Evolutionary conservation across 306 rosid genomes (phyloP).

Genomic region (Trifolium pratense): DNA sequence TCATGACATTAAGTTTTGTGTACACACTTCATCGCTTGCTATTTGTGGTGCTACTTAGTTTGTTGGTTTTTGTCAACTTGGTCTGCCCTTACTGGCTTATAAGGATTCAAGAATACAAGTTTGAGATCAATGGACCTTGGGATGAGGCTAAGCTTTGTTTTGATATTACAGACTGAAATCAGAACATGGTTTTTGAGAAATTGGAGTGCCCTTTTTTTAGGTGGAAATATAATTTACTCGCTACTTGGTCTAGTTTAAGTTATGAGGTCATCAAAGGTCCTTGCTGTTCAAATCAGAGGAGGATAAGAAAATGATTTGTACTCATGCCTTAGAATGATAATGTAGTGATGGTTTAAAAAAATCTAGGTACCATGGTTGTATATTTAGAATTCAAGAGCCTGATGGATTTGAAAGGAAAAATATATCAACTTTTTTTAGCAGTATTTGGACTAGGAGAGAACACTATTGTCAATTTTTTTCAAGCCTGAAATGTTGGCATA

Average conservation of each 20-base stretch:
- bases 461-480: no score
- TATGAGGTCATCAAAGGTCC: background rate
- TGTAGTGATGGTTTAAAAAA: no score
- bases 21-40: conserved; percentile 62
- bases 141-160: conserved; percentile 97
- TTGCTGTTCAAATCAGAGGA: background rate
- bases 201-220: conserved; percentile 8
- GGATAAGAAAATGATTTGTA: conserved; percentile 3
- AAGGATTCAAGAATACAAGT: conserved; percentile 84
- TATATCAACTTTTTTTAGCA: no score
- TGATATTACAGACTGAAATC: conserved; percentile 75
- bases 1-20: conserved; percentile 62
- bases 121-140: conserved; percentile 96
- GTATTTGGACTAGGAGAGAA: no score
- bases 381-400: no score
- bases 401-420: no score
- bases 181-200: conserved; percentile 10
- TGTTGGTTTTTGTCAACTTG: conserved; percentile 73
- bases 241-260: conserved; percentile 17
- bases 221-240: background rate
- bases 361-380: no score
- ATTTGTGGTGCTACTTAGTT: conserved; percentile 63
- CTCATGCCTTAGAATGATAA: background rate
- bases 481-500: background rate
- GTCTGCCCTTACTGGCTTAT: conserved; percentile 93